A percentile compares a stretch with the other conserved stretches of the same genome.
These are phyloP conservation scores for Lasiosphaeria miniovina DNA, from an alignment of 495 filamentous ascomycete genomes.

Conservation along the genomic window DNA sequence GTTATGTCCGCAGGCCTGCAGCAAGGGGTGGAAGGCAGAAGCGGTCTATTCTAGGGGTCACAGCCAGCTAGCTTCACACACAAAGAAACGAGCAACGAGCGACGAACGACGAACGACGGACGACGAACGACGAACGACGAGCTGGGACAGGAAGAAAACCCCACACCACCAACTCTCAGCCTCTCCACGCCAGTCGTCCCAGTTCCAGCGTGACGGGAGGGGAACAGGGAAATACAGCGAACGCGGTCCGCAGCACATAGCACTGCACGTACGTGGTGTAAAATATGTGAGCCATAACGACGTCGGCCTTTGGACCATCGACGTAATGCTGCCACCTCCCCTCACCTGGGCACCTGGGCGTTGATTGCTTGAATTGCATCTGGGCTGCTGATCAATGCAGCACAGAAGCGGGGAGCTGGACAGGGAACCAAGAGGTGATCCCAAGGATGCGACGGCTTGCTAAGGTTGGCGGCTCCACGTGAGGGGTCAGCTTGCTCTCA, in stretches of 20 bases:
- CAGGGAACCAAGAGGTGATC: neutral
- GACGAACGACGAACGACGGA: too few relatives aligned
- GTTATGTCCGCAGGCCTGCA: too few relatives aligned
- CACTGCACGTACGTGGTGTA: too few relatives aligned
- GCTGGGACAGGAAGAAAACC: too few relatives aligned
- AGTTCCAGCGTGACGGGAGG: neutral
- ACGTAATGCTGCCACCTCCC: slow-evolving; percentile 30
- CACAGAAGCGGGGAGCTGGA: slow-evolving; percentile 5
- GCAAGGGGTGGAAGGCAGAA: too few relatives aligned
- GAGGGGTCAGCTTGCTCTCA: slow-evolving; percentile 1
- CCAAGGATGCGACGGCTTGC: neutral
- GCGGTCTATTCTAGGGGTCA: too few relatives aligned
- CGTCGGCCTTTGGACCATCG: slow-evolving; percentile 17
- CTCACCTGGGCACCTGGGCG: neutral
- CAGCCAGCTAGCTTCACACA: too few relatives aligned
- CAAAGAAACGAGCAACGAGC: too few relatives aligned
- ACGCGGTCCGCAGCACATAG: too few relatives aligned
- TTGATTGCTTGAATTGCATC: slow-evolving; percentile 4
- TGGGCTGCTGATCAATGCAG: slow-evolving; percentile 21
- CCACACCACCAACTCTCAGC: neutral
- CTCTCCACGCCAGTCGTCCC: neutral
- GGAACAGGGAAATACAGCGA: neutral
- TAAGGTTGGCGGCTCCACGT: slow-evolving; percentile 1
- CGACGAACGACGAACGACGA: too few relatives aligned
- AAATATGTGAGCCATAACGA: slow-evolving; percentile 7